A percentile compares a stretch with the other conserved stretches of the same genome.
phyloP scores from a whole-genome alignment of 306 rosid species.

The Hippophae tibetana region DNA sequence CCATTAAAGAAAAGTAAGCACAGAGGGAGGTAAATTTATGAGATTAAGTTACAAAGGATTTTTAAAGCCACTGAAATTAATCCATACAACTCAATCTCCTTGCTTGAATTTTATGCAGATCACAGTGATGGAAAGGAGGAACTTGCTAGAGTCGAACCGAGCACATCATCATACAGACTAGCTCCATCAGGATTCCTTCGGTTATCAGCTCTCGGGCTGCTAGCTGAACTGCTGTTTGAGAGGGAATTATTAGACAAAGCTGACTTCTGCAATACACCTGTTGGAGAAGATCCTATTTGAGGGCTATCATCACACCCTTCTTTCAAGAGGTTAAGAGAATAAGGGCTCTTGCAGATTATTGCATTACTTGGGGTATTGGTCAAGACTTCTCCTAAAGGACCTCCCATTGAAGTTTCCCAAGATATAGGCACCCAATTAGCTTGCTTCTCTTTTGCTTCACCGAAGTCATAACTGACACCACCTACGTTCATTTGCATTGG shows the following conservation, averaged over 20 bases:
- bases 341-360: slow-evolving; percentile 21
- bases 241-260: slow-evolving; percentile 31
- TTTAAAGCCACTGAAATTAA: too few relatives aligned
- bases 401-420: slow-evolving; percentile 40
- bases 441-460: slow-evolving; percentile 14
- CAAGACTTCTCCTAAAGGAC: slow-evolving; percentile 49
- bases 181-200: slow-evolving; percentile 13
- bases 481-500: slow-evolving; percentile 26
- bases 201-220: slow-evolving; percentile 28
- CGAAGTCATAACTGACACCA: slow-evolving; percentile 7
- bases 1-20: not conserved
- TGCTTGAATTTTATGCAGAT: not conserved
- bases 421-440: slow-evolving; percentile 20
- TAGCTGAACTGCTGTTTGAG: slow-evolving; percentile 43
- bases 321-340: slow-evolving; percentile 24
- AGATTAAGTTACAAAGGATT: not conserved
- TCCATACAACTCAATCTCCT: too few relatives aligned
- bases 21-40: not conserved
- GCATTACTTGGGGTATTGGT: slow-evolving; percentile 19
- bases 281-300: slow-evolving; percentile 38
- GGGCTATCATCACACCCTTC: slow-evolving; percentile 40
- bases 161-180: slow-evolving; percentile 25
- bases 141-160: slow-evolving; percentile 24
- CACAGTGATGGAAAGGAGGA: slow-evolving; percentile 32
- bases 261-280: slow-evolving; percentile 40